Evolutionary conservation across 192 early-diverging fungal species (phyloP), one percentile per base, ranked within the genome.

Genomic region (Glomus cerebriforme): DNA sequence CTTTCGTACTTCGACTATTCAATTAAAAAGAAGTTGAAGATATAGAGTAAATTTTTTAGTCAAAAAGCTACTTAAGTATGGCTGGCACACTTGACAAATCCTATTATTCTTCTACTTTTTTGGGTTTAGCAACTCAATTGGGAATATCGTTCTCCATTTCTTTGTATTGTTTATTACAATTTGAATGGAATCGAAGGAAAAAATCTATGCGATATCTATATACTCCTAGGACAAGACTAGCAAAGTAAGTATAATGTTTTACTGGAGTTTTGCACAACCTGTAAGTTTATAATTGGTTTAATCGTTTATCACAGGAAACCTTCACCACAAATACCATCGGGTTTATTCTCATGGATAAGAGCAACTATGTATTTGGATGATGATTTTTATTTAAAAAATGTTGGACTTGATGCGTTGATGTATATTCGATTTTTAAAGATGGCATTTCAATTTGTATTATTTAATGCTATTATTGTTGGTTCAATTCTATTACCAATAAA

Each of bases 371-470:
- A 64, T 27, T 72, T 89, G 19, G 66, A 83, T 19, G 90, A 91
- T 79, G 75, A 85, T 10, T 90, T 88, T 59, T 89, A 85, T 79
- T 78, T 89, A 31, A 79, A 77, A 43, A 83, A 87, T 69, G 87
- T 88, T 15, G 90, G 90, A 1, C 78, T 92, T 7, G 90, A 92
- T 47, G 88, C 90, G 0, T 85, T 86, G 34, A 89, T 92, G 89
- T 85, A 89, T 79, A 83, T 92, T 9, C 87, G 87, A 26, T 92
- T 92, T 80, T 78, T 90, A 19, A 80, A 82, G 65, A 92, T 92
- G 90, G 84, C 82, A 71, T 79, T 88, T 39, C 83, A 87, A 37
- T 86, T 92, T 64, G 75, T 87, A 17, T 26, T 84, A 26, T 79
- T 90, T 31, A 82, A 85, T 39, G 78, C 79, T 5, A 10, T 90